phyloP scores from a whole-genome alignment of 208 protist genomes.

The Leishmania gerbilli region DNA sequence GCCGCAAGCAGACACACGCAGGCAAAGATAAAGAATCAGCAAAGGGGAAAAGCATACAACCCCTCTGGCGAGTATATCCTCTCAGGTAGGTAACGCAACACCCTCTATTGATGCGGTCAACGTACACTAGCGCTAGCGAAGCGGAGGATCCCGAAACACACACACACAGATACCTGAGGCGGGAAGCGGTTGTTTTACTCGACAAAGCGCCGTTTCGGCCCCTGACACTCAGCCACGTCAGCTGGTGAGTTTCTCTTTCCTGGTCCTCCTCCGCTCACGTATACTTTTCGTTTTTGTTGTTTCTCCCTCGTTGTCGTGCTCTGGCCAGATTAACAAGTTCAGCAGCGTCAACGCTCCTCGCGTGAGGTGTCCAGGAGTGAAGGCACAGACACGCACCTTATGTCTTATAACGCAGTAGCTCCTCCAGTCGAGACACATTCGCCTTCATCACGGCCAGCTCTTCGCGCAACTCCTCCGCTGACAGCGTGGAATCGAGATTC shows the following conservation, averaged over 20 bases:
- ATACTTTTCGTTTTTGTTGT: neutral
- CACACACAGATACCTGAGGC: no score
- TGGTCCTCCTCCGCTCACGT: neutral
- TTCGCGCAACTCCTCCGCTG: conserved; percentile 28
- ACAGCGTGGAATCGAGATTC: neutral
- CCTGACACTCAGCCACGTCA: neutral
- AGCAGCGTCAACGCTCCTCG: neutral
- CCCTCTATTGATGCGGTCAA: neutral
- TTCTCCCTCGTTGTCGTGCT: neutral
- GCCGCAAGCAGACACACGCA: neutral
- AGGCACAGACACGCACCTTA: neutral
- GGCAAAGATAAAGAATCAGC: neutral
- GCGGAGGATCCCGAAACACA: neutral
- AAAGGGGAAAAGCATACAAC: no score
- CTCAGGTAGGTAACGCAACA: neutral
- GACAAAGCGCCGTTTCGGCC: neutral
- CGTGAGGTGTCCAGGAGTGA: neutral
- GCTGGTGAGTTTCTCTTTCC: neutral
- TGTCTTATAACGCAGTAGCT: conserved; percentile 38
- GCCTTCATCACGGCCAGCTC: conserved; percentile 59
- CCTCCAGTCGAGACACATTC: conserved; percentile 59
- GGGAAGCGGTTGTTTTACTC: neutral
- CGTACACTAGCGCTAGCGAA: neutral
- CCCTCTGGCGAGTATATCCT: neutral
- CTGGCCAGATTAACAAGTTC: neutral